These are phyloP conservation scores for Hanseniaspora thailandica DNA, from an alignment of 805 yeast genomes.

Conservation along the genomic window DNA sequence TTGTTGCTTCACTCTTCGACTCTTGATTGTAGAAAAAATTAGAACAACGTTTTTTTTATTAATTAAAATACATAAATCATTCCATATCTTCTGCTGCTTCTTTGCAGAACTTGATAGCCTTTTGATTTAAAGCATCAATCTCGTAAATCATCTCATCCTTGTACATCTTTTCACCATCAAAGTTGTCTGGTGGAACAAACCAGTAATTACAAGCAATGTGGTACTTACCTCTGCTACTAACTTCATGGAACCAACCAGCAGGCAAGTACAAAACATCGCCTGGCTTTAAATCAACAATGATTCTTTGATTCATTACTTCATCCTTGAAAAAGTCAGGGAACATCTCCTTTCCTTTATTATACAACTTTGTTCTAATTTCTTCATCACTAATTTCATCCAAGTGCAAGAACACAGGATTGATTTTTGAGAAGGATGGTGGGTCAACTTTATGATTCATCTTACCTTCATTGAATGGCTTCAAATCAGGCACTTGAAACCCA, in stretches of 20 bases:
- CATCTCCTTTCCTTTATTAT: slow-evolving; percentile 29
- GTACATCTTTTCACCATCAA: neutral
- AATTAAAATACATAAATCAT: neutral
- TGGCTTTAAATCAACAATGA: slow-evolving; percentile 40
- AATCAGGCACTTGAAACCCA: slow-evolving; percentile 45
- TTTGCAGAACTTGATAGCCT: slow-evolving; percentile 23
- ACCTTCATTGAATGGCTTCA: slow-evolving; percentile 35
- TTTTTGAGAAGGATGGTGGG: slow-evolving; percentile 57
- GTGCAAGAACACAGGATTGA: slow-evolving; percentile 56
- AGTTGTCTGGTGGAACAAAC: slow-evolving; percentile 51
- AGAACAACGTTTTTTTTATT: neutral
- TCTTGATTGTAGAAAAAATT: neutral
- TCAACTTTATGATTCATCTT: slow-evolving; percentile 30
- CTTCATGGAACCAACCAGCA: slow-evolving; percentile 77
- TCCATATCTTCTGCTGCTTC: slow-evolving; percentile 16
- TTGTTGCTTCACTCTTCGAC: neutral
- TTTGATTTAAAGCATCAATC: slow-evolving; percentile 32
- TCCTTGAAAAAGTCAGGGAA: slow-evolving; percentile 39
- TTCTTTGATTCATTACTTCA: slow-evolving; percentile 27
- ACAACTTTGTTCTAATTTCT: slow-evolving; percentile 24
- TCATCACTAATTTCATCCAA: slow-evolving; percentile 37
- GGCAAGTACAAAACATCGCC: slow-evolving; percentile 64
- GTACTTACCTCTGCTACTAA: slow-evolving; percentile 46
- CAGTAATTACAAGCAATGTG: slow-evolving; percentile 66
- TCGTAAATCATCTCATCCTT: slow-evolving; percentile 28